Evolutionary conservation across 352 stramenopile genomes (phyloP), one percentile per base, ranked within the genome.

Genomic region (Globisporangium paddicum): DNA sequence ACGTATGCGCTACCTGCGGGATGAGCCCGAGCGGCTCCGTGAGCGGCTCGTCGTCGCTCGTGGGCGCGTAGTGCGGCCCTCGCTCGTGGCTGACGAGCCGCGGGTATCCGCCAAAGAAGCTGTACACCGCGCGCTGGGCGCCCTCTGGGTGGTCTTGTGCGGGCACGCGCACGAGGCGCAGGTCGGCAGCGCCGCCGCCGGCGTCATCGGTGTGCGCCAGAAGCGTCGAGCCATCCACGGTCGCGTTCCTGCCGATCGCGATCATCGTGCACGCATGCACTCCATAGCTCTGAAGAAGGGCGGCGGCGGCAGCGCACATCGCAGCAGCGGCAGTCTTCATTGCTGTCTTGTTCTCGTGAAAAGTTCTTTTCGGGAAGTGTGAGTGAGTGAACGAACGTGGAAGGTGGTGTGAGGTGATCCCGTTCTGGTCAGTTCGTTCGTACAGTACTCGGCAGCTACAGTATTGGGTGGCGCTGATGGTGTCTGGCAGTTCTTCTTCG

Each of bases 1-100:
- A 98, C 25, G 95, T 98, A 66, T 95, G 82, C 18, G 67, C 44
- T 1, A 98, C 85, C 66, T 98, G 82, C n/a, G 87, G 82, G 45
- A 98, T 93, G 55, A 76, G 90, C 3, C 89, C 89, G 49, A 98
- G 61, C 3, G 91, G 83, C 42, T 58, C 69, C 34, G 58, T 69
- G 18, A 84, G 69, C 10, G 65, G 34, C 40, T 87, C 67, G 8
- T 65, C 47, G 8, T 64, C 56, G 10, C 38, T 41, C 5, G 59
- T 53, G 0, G 75, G 79, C 23, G 61, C 62, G 67, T 96, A 98
- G 21, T 89, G 69, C 9, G 63, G 53, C 1, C 86, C 90, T 16
- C 89, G 77, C 21, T 95, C 83, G 11, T 76, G 66, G 8, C 68
- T 67, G 44, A 97, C 79, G 18, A 95, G 67, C 14, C 82, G 71